Conservation (phyloP, 164 flowering plant genomes). For the Vitis labrusca region DNA sequence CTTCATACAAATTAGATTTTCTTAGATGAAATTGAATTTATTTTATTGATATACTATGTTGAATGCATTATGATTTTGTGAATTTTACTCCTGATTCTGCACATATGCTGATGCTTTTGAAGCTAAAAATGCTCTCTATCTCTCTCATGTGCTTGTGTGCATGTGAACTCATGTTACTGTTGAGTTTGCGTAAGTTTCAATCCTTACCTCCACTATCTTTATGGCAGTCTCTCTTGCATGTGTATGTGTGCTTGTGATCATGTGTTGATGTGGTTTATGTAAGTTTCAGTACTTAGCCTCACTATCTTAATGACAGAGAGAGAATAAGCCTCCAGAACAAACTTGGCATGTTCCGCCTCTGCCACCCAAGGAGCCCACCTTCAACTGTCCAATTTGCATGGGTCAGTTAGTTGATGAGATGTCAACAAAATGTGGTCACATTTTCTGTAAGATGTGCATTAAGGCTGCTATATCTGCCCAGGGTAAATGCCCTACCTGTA, state of each 20-base stretch:
- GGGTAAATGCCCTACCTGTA: slow-evolving; percentile 84
- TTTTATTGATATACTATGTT: too few species aligned
- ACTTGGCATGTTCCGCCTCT: slow-evolving; percentile 10
- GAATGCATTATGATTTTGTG: too few species aligned
- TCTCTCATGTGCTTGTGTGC: too few species aligned
- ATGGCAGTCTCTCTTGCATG: neutral
- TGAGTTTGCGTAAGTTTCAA: too few species aligned
- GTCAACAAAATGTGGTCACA: slow-evolving; percentile 92
- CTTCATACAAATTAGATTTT: too few species aligned
- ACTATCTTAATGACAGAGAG: slow-evolving; percentile 33
- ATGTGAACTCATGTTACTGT: too few species aligned
- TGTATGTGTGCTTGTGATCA: neutral
- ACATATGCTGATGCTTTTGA: too few species aligned
- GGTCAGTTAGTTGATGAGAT: slow-evolving; percentile 64
- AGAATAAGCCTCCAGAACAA: slow-evolving; percentile 23
- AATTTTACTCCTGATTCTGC: too few species aligned
- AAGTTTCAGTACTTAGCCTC: neutral
- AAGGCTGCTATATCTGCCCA: slow-evolving; percentile 58
- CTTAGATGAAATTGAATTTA: too few species aligned
- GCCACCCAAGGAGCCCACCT: slow-evolving; percentile 60
- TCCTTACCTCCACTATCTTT: too few species aligned
- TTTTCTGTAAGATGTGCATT: slow-evolving; percentile 88
- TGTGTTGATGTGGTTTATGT: too few species aligned
- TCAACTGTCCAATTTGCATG: slow-evolving; percentile 86
- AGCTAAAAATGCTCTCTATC: too few species aligned